Evolutionary conservation across 352 stramenopile species (phyloP), one percentile per base, ranked within the genome.

Genomic region (Aphanomyces cochlioides): DNA sequence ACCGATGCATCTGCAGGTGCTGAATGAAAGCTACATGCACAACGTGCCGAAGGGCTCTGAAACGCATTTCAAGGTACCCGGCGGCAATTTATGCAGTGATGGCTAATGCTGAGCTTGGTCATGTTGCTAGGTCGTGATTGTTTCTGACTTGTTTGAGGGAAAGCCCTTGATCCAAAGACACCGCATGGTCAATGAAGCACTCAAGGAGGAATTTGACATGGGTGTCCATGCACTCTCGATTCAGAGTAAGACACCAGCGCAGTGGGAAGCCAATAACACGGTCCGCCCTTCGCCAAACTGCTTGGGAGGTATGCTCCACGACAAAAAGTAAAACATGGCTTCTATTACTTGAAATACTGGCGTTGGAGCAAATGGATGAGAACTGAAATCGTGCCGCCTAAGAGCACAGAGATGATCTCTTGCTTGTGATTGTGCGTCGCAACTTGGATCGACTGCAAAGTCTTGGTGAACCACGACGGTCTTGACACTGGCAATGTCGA

Each of bases 11-110:
- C 61, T 96, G 65, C 84, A 97, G 72, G 88, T 98, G 38, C 78
- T 93, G 38, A 98, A 98, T 75, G 95, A 98, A 80, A 97, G 87
- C 63, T 85, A 97, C 77, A 98, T 96, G 88, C 95, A 98, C 83
- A 98, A 96, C 73, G 95, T 98, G 40, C 93, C 93, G 12, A 90
- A 89, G 58, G 85, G 89, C 68, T 93, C 91, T 15, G 95, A 98
- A 83, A 98, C 92, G 19, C 96, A 98, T 77, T 98, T 98, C 78
- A 98, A 98, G 78, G 78, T 84, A 21, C 21, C 63, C 36, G 5
- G 36, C 3, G 5, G 13, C 28, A 47, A 8, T 15, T 3, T 12
- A 63, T 7, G 36, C 54, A 45, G 54, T n/a, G 56, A 12, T 60
- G 13, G 45, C 41, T 36, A 40, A 50, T 50, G 37, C 7, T 17